These are phyloP conservation scores for Colletotrichum somersetense DNA, from an alignment of 2,329 filamentous ascomycete genomes.

Conservation along the genomic window DNA sequence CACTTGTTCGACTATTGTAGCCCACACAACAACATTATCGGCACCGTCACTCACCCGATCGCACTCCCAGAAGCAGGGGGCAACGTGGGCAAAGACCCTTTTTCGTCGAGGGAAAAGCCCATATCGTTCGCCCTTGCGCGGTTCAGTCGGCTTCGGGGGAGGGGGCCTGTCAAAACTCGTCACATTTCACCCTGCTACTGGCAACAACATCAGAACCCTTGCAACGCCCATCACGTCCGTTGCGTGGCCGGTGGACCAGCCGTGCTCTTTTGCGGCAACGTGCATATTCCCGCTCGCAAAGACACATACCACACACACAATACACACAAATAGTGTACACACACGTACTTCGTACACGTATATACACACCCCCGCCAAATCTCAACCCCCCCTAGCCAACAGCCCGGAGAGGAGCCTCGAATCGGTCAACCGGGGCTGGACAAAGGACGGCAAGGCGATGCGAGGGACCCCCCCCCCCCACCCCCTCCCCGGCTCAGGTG, in stretches of 20 bases:
- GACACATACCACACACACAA: not conserved
- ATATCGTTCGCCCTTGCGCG: constrained; percentile 15
- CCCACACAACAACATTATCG: not conserved
- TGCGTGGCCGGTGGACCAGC: constrained; percentile 36
- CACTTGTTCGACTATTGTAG: not conserved
- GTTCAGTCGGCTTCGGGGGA: constrained; percentile 30
- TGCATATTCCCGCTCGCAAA: constrained; percentile 43
- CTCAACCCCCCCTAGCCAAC: constrained; percentile 42
- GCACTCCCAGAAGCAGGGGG: not conserved
- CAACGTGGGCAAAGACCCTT: constrained; percentile 8
- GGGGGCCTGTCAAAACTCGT: constrained; percentile 32
- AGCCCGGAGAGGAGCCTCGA: constrained; percentile 41
- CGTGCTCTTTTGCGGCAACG: constrained; percentile 43
- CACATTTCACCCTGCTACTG: constrained; percentile 34
- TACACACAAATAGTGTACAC: not conserved
- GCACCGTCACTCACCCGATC: not conserved
- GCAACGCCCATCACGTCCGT: constrained; percentile 31
- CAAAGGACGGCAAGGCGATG: constrained; percentile 24
- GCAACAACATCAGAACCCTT: constrained; percentile 23
- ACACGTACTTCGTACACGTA: not conserved
- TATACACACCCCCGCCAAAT: constrained; percentile 24
- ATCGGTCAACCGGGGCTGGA: constrained; percentile 36
- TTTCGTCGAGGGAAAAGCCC: constrained; percentile 19
- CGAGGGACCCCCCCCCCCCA: not conserved
- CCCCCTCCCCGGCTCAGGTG: constrained; percentile 8